phyloP scores from a whole-genome alignment of 129 eudicot genomes.

The Tanacetum coccineum region DNA sequence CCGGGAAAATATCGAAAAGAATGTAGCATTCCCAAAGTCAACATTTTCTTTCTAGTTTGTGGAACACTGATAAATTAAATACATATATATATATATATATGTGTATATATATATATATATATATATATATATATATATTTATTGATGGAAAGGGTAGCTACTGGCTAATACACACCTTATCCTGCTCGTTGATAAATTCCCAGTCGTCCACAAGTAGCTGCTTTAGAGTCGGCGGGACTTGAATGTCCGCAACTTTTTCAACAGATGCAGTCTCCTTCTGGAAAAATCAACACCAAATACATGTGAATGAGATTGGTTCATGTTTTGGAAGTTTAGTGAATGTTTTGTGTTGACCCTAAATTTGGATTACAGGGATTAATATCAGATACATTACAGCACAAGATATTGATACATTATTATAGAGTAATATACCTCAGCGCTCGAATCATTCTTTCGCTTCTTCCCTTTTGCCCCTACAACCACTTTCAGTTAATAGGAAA shows the following conservation, averaged over 20 bases:
- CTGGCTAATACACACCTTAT: constrained; percentile 47
- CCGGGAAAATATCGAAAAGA: neutral
- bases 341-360: constrained; percentile 16
- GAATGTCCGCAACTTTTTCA: constrained; percentile 61
- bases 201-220: constrained; percentile 90
- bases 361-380: constrained; percentile 2
- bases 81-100: neutral
- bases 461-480: constrained; percentile 71
- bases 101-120: too few species aligned
- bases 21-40: neutral
- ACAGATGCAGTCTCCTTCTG: constrained; percentile 57
- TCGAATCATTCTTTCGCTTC: constrained; percentile 72
- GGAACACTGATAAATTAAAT: neutral
- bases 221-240: constrained; percentile 70
- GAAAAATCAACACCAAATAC: constrained; percentile 7
- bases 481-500: constrained; percentile 11
- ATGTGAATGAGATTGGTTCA: constrained; percentile 16
- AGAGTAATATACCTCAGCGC: constrained; percentile 55
- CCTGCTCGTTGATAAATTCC: constrained; percentile 63
- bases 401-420: neutral
- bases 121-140: neutral
- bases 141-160: constrained; percentile 3
- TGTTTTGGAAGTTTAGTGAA: neutral
- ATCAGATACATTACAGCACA: neutral
- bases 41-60: neutral